phyloP scores from a whole-genome alignment of 768 basidiomycete species.

The Leccinum broughii region DNA sequence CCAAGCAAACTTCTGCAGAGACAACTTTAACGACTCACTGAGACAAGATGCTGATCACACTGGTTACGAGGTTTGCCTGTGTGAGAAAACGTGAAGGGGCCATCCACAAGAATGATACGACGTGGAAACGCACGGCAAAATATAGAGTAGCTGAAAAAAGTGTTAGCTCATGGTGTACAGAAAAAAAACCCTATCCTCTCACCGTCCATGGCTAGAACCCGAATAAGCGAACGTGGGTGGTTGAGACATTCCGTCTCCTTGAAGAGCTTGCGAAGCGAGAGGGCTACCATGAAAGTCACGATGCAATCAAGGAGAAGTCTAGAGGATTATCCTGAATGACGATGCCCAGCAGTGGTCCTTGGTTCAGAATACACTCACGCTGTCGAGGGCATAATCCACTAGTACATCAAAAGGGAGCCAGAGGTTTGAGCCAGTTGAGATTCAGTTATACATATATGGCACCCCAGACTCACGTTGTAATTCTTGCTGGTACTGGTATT shows the following conservation, averaged over 20 bases:
- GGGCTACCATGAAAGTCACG: not conserved
- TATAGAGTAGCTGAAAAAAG: not conserved
- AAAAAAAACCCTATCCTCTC: not conserved
- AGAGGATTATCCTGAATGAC: not conserved
- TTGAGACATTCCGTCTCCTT: not conserved
- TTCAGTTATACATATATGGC: not conserved
- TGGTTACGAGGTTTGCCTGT: not conserved
- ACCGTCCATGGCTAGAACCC: slow-evolving; percentile 8
- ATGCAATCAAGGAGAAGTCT: slow-evolving; percentile 3
- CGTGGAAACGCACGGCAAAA: not conserved
- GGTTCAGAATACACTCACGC: not conserved
- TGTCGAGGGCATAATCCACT: not conserved
- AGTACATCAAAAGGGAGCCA: not conserved
- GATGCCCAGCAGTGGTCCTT: not conserved
- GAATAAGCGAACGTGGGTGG: not conserved
- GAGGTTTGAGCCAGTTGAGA: not conserved
- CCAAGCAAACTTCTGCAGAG: not conserved
- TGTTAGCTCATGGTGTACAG: not conserved
- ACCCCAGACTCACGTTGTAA: not conserved
- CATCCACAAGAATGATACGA: not conserved
- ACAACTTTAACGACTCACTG: slow-evolving; percentile 5
- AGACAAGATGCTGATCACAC: not conserved
- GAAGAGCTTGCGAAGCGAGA: slow-evolving; percentile 4
- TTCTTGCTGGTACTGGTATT: not conserved
- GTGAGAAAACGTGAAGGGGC: not conserved